These are phyloP conservation scores for Metschnikowia lunata DNA, from an alignment of 805 yeast genomes.

Conservation along the genomic window DNA sequence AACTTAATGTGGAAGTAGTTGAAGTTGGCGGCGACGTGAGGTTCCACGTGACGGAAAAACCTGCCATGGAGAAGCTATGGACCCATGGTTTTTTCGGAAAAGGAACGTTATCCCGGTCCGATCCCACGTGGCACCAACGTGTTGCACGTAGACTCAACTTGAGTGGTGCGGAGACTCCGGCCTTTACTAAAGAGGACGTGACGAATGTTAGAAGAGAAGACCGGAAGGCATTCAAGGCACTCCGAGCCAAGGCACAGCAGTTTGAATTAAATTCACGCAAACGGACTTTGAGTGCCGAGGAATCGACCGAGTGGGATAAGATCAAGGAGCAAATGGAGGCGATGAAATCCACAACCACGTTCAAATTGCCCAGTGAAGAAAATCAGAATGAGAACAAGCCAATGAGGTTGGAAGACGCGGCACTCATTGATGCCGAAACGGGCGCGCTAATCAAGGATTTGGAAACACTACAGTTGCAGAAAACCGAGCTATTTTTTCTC, in stretches of 20 bases:
- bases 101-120: constrained; percentile 83
- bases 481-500: constrained; percentile 72
- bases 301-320: constrained; percentile 21
- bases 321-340: constrained; percentile 8
- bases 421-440: constrained; percentile 12
- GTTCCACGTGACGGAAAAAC: constrained; percentile 40
- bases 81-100: constrained; percentile 88
- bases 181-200: constrained; percentile 64
- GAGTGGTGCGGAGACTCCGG: constrained; percentile 21
- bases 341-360: constrained; percentile 3
- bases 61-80: constrained; percentile 65
- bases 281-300: constrained; percentile 23
- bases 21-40: constrained; percentile 16
- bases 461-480: constrained; percentile 64
- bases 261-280: constrained; percentile 47
- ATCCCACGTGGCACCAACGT: constrained; percentile 84
- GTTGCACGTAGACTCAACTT: constrained; percentile 43
- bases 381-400: neutral
- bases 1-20: constrained; percentile 20
- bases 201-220: constrained; percentile 69
- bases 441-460: constrained; percentile 17
- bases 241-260: constrained; percentile 48
- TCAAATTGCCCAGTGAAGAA: neutral
- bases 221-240: constrained; percentile 65
- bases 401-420: constrained; percentile 12